Base-by-base conservation (phyloP, 768 basidiomycete species). In the Kwoniella sp. region DNA sequence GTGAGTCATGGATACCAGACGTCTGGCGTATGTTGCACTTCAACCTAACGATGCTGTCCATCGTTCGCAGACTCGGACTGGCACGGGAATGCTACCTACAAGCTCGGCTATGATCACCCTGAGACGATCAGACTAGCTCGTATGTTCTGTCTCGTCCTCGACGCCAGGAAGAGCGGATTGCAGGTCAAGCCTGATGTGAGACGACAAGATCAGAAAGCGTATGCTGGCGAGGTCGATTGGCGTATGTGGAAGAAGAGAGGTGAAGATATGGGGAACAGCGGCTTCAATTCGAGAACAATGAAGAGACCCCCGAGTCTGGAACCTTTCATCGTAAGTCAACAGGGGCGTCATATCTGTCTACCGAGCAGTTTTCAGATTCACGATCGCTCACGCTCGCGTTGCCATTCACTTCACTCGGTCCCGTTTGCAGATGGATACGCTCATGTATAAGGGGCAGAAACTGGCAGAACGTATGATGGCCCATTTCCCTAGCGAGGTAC, bases 151-250 rank as follows among this genome's bases (percentile, higher is more conserved):
- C 65, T 44, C 21, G 66, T 74, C 21, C 63, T 77, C 1, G 76
- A 77, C 65, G 76, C 76, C 17, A 21, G 65, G 9, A 77, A 77
- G 59, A 68, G 66, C n/a, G 76, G 76, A 47, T 53, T 77, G 17
- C 22, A 48, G 25, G 60, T 76, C 44, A 59, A 64, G 30, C 40
- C 61, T 1, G 65, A 61, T 9, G 57, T 70, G 24, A 37, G 22
- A 22, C 53, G 22, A 44, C n/a, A 10, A 2, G 70, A 76, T 54
- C 40, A 26, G 37, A 33, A 50, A 17, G 46, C 17, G 30, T 70
- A 62, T 44, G 54, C 26, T 5, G 72, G 74, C 10, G 51, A 58
- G 1, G 19, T 76, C 2, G 63, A 51, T 0, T 76, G 74, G 74
- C 30, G 66, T 4, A 30, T 22, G 9, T 64, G 46, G 37, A 73